These are phyloP conservation scores for Avena sativa DNA, from an alignment of 176 grass and related monocot genomes.

Conservation along the genomic window DNA sequence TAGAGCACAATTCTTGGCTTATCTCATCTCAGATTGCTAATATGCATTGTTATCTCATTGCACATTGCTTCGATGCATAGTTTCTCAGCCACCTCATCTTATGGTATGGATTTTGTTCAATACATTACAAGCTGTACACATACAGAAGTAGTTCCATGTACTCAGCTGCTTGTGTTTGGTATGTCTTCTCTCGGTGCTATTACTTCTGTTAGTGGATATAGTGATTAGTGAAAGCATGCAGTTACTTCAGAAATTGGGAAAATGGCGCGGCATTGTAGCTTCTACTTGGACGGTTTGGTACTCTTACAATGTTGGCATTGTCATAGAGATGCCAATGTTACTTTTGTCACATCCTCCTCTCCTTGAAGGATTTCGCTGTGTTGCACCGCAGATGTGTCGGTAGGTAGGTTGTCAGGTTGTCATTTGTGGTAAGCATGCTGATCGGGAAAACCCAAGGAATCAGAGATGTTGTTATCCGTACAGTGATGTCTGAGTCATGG, in stretches of 20 bases:
- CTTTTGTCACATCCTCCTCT: not conserved
- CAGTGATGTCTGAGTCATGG: not conserved
- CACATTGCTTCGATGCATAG: not conserved
- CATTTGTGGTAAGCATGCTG: not conserved
- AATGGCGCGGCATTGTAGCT: not conserved
- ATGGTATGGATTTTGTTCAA: not conserved
- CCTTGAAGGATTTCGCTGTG: not conserved
- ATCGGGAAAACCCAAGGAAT: not conserved
- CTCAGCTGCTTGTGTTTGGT: not conserved
- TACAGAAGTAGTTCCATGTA: not conserved
- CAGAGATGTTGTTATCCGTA: not conserved
- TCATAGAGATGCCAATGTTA: not conserved
- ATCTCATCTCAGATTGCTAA: not conserved
- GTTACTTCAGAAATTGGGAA: not conserved
- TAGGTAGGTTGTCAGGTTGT: not conserved
- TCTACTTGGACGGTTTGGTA: not conserved
- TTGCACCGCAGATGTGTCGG: not conserved
- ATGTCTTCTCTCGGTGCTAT: conserved; percentile 9
- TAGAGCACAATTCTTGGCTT: not conserved
- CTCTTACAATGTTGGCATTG: not conserved
- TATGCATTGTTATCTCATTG: not conserved
- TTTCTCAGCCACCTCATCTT: not conserved
- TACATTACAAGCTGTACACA: not conserved
- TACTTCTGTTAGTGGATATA: not conserved
- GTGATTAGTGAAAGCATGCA: not conserved